phyloP scores from a whole-genome alignment of 139 green algal genomes.

The Micromonas commoda region DNA sequence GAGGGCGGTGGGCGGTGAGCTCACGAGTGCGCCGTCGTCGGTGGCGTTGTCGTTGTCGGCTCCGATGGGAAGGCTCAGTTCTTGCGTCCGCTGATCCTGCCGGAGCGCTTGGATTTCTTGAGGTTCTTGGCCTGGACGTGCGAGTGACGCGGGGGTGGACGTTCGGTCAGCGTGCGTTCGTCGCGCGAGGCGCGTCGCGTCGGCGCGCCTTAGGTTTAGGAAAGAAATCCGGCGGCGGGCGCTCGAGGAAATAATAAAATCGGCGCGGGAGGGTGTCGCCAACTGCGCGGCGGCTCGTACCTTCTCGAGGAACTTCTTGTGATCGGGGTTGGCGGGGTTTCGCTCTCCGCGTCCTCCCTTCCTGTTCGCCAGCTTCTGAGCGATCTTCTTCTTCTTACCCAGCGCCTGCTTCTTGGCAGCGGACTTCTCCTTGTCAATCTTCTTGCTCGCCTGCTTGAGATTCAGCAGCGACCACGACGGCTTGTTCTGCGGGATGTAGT shows the following conservation, averaged over 20 bases:
- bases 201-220: no score
- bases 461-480: not conserved
- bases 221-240: no score
- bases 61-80: not conserved
- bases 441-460: constrained; percentile 19
- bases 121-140: not conserved
- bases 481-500: constrained; percentile 19
- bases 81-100: not conserved
- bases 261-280: no score
- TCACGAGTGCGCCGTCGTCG: no score
- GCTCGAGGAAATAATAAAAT: no score
- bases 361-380: constrained; percentile 13
- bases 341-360: constrained; percentile 14
- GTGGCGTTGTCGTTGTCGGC: not conserved
- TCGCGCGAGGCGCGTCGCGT: no score
- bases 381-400: constrained; percentile 18
- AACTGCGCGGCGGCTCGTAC: not conserved
- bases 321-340: constrained; percentile 9
- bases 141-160: not conserved
- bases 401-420: constrained; percentile 19
- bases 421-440: not conserved
- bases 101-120: constrained; percentile 15
- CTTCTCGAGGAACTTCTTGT: constrained; percentile 1
- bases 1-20: no score
- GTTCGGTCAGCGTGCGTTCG: no score